A percentile compares a stretch with the other conserved stretches of the same genome.
Conservation (phyloP, 352 stramenopile species). For the Peronospora farinosa region DNA sequence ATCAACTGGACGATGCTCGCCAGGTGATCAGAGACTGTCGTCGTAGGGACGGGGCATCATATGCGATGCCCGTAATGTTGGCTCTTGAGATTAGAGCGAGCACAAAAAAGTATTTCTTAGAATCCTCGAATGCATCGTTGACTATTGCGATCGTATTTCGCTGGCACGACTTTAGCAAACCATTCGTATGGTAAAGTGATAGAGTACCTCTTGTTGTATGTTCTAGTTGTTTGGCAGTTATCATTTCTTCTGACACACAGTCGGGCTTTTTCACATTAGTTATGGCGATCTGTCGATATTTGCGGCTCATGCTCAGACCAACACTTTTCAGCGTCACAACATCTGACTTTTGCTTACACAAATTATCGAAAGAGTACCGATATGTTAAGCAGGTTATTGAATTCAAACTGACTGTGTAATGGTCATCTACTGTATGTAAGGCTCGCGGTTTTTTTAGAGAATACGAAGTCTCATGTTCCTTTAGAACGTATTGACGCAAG, state of each 20-base stretch:
- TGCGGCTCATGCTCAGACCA: constrained; percentile 6
- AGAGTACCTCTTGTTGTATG: constrained; percentile 8
- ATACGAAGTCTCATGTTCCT: too few species aligned
- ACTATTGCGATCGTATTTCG: too few species aligned
- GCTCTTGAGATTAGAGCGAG: neutral
- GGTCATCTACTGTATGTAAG: too few species aligned
- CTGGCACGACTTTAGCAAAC: neutral
- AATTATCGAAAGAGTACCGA: too few species aligned
- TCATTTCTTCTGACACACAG: constrained; percentile 4
- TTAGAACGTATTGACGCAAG: too few species aligned
- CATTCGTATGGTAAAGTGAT: constrained; percentile 18
- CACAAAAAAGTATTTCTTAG: neutral
- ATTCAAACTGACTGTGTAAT: too few species aligned
- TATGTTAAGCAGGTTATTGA: too few species aligned
- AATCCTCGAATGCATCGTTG: too few species aligned
- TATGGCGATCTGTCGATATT: constrained; percentile 1
- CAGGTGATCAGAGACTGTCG: neutral
- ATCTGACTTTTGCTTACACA: too few species aligned
- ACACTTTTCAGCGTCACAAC: too few species aligned
- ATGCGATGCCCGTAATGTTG: constrained; percentile 15
- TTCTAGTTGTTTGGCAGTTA: constrained; percentile 24
- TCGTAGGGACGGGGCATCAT: neutral
- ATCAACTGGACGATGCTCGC: constrained; percentile 21
- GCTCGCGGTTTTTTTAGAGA: too few species aligned
- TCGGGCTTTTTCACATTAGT: neutral